phyloP scores from a whole-genome alignment of 257 asterid species.

The Jasminum sambac region DNA sequence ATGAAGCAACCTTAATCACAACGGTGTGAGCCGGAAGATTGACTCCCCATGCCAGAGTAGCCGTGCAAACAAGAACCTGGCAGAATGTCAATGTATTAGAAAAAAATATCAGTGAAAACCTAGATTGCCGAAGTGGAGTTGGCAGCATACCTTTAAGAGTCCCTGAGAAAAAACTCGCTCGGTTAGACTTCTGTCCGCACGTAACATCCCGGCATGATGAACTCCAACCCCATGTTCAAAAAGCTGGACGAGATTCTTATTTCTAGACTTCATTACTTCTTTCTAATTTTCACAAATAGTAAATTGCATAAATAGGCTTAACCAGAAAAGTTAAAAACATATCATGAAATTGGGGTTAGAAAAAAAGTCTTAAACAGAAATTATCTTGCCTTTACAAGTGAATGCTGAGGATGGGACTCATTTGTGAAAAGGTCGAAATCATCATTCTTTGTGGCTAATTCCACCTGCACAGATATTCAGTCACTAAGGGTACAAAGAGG shows the following conservation, averaged over 20 bases:
- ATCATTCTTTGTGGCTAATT: conserved; percentile 58
- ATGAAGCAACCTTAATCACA: conserved; percentile 86
- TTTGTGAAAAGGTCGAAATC: conserved; percentile 66
- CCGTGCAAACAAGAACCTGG: conserved; percentile 98
- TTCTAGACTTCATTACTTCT: conserved; percentile 94
- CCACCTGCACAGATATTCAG: conserved; percentile 58
- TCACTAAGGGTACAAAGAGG: conserved; percentile 18
- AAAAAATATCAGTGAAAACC: conserved; percentile 16
- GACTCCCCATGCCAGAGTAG: conserved; percentile 99
- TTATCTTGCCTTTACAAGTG: conserved; percentile 66
- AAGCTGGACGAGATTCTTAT: conserved; percentile 79
- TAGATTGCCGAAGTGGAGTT: conserved; percentile 15
- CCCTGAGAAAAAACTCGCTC: conserved; percentile 99
- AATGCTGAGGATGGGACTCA: conserved; percentile 85
- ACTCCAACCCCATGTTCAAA: conserved; percentile 89
- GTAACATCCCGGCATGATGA: conserved; percentile 99
- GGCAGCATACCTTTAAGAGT: conserved; percentile 59
- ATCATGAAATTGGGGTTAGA: conserved; percentile 20
- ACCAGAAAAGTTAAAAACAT: conserved; percentile 22
- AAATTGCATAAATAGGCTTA: conserved; percentile 24
- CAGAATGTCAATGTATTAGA: conserved; percentile 25
- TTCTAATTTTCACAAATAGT: conserved; percentile 51
- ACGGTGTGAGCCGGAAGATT: conserved; percentile 99
- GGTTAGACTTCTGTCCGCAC: conserved; percentile 89
- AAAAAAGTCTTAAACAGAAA: conserved; percentile 23